Percentiles rank a stretch among this genome's conserved stretches.
Evolutionary conservation across 352 stramenopile species (phyloP).

Genomic region (Phytopythium oedochilum): DNA sequence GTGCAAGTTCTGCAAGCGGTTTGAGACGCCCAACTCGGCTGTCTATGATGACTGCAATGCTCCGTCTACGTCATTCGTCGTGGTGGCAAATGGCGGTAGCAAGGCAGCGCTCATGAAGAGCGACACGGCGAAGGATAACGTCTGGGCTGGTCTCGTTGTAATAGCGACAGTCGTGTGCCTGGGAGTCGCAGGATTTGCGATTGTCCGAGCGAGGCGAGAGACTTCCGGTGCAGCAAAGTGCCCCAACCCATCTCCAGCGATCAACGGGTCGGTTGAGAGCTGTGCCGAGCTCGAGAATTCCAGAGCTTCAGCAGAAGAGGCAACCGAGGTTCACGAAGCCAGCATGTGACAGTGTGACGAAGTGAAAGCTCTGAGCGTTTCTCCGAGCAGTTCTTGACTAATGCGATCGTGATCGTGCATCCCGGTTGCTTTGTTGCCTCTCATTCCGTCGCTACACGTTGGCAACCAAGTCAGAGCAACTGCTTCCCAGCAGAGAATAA

Average conservation of each 20-base stretch:
- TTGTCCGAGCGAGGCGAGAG: background rate
- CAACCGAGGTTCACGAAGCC: background rate
- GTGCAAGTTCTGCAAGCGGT: slow-evolving; percentile 3
- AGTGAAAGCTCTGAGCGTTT: too few species aligned
- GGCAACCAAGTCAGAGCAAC: background rate
- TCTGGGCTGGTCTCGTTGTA: background rate
- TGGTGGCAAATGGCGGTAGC: background rate
- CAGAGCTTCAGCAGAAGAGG: background rate
- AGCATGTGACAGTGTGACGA: too few species aligned
- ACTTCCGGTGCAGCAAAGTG: background rate
- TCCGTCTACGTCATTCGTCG: background rate
- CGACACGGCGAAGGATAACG: too few species aligned
- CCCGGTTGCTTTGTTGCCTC: too few species aligned
- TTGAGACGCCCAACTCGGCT: background rate
- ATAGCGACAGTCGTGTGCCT: background rate
- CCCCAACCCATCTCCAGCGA: background rate
- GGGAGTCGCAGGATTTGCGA: background rate
- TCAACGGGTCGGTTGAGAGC: background rate
- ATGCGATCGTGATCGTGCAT: too few species aligned
- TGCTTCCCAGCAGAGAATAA: background rate
- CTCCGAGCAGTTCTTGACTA: too few species aligned
- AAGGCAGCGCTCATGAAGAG: background rate
- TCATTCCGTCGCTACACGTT: too few species aligned
- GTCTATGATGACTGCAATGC: background rate
- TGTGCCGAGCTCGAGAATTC: background rate